phyloP scores from a whole-genome alignment of 2,329 filamentous ascomycete genomes.

The Davidsoniella virescens region DNA sequence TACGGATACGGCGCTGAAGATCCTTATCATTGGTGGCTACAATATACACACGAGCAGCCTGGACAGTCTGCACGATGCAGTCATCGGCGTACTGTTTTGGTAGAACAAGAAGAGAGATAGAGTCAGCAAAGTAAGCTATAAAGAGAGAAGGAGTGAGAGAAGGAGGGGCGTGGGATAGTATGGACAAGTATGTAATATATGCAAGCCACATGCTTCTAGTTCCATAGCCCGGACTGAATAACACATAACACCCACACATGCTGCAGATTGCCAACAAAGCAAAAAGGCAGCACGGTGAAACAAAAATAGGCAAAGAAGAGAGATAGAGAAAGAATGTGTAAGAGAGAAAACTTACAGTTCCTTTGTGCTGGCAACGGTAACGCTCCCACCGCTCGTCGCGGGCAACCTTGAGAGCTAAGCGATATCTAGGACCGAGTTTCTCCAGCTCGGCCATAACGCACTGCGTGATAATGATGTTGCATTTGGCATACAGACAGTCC shows the following conservation, averaged over 20 bases:
- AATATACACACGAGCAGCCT: conserved; percentile 62
- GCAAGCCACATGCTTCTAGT: too few relatives aligned
- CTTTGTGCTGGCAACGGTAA: conserved; percentile 79
- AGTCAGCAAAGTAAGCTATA: not conserved
- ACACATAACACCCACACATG: too few relatives aligned
- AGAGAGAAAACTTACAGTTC: conserved; percentile 24
- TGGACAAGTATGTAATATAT: too few relatives aligned
- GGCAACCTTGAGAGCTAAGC: conserved; percentile 71
- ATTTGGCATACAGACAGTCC: conserved; percentile 86
- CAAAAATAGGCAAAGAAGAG: not conserved
- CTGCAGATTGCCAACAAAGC: too few relatives aligned
- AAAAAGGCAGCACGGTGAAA: not conserved
- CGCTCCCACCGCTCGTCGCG: conserved; percentile 79
- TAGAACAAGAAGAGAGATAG: not conserved
- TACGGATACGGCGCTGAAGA: conserved; percentile 67
- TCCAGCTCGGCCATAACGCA: conserved; percentile 73
- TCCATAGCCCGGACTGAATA: too few relatives aligned
- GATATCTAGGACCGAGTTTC: conserved; percentile 76
- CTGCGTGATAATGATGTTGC: conserved; percentile 67
- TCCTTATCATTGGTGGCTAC: conserved; percentile 66
- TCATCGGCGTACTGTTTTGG: conserved; percentile 52
- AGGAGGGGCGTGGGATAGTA: too few relatives aligned
- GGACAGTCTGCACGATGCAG: conserved; percentile 60
- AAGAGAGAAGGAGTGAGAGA: not conserved
- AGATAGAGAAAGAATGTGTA: not conserved